Evolutionary conservation across 1,284 basidiomycete genomes (phyloP), one percentile per base, ranked within the genome.

Genomic region (Melampsora americana): DNA sequence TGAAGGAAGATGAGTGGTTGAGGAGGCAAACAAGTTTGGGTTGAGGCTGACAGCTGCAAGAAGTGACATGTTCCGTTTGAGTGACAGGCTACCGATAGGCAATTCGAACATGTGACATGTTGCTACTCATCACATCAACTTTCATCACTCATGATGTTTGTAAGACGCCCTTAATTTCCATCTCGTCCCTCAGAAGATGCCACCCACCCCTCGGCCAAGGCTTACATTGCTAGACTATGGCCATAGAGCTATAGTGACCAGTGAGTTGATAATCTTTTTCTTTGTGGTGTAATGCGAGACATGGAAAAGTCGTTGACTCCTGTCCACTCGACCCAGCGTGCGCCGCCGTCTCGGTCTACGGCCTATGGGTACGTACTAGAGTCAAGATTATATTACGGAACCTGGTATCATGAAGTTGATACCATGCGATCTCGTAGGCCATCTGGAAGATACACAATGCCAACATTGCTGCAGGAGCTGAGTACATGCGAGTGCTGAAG

Each of bases 401-500:
- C 11, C 11, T 11, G 11, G 6, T 42, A 5, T 12, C 11, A 11
- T 42, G 4, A 42, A 42, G 5, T 12, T 42, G 39, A 42, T 42
- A 42, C 39, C 39, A 12, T 12, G 12, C 39, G 11, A 42, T 42
- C 39, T 26, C 39, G 42, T 42, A 76, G 65, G 73, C 73, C 18
- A 76, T 76, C 42, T 76, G 73, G 73, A 65, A 76, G 32, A 76
- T 76, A 30, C 73, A 76, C 28, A 76, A 76, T 35, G 73, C 73
- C 5, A 76, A 76, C 73, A 76, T 76, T 5, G 56, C 65, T 14
- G 73, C 73, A 12, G 73, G 73, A n/a, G 66, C 73, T 23, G 73
- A 76, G 46, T 76, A 76, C 44, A 68, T 76, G 73, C 65, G 73
- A 1, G 39, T 76, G 16, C 35, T 76, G 42, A 76, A 76, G 35